Percentiles rank a stretch among this genome's conserved stretches.
Conservation (phyloP, 495 filamentous ascomycete species). For the Podospora conica region DNA sequence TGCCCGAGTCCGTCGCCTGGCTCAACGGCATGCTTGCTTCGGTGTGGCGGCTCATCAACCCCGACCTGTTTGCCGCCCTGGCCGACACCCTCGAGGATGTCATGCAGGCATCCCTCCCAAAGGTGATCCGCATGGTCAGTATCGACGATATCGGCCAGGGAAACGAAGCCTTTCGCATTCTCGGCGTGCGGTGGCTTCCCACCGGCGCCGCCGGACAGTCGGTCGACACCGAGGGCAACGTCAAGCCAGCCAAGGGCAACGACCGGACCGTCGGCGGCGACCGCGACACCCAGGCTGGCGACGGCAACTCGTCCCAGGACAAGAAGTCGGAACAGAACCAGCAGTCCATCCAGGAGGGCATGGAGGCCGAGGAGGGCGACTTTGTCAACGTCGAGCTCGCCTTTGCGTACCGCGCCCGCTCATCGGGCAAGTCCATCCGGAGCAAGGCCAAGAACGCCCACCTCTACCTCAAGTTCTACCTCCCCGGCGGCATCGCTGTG, state of each 20-base stretch:
- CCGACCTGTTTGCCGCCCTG: constrained; percentile 58
- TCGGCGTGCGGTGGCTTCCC: constrained; percentile 61
- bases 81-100: constrained; percentile 64
- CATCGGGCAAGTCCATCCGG: constrained; percentile 49
- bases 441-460: constrained; percentile 63
- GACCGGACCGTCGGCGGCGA: constrained; percentile 47
- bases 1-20: constrained; percentile 59
- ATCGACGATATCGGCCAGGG: constrained; percentile 67
- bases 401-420: constrained; percentile 60
- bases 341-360: constrained; percentile 50
- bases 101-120: constrained; percentile 63
- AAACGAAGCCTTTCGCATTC: constrained; percentile 56
- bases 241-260: constrained; percentile 31
- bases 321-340: constrained; percentile 37
- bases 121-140: constrained; percentile 58
- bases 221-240: constrained; percentile 49
- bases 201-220: constrained; percentile 55
- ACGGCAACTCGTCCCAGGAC: constrained; percentile 20
- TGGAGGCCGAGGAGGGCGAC: constrained; percentile 69
- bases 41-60: constrained; percentile 65
- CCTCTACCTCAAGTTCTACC: constrained; percentile 62
- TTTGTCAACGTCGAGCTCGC: constrained; percentile 66
- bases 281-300: constrained; percentile 14
- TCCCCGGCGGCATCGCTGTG: constrained; percentile 50
- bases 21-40: constrained; percentile 57